These are phyloP conservation scores for Carex cristatella DNA, from an alignment of 176 grass and related monocot genomes.

Conservation along the genomic window DNA sequence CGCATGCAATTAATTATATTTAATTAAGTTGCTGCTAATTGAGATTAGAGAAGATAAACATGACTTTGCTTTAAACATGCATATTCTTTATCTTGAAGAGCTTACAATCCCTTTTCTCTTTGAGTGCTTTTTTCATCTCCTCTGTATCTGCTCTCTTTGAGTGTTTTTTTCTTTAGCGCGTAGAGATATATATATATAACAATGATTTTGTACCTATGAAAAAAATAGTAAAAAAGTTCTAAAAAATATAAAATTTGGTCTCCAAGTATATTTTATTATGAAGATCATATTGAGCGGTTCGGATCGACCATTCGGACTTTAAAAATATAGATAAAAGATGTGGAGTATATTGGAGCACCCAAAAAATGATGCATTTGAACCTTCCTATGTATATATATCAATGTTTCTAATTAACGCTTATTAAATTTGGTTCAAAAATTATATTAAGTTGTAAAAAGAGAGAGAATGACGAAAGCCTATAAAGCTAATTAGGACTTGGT, in stretches of 20 bases:
- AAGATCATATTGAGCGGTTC: no score
- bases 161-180: background rate
- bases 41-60: conserved; percentile 4
- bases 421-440: background rate
- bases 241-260: no score
- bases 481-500: background rate
- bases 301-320: no score
- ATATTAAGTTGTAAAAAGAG: background rate
- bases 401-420: background rate
- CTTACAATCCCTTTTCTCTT: conserved; percentile 19
- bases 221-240: no score
- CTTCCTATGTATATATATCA: background rate
- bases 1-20: conserved; percentile 1
- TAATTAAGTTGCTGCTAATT: background rate
- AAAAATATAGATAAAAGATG: no score
- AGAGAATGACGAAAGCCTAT: background rate
- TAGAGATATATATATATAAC: background rate
- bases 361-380: no score
- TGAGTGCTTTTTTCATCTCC: conserved; percentile 4
- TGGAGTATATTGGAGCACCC: no score
- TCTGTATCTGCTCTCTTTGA: background rate
- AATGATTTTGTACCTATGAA: no score
- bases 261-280: no score
- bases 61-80: conserved; percentile 7
- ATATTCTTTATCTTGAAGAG: conserved; percentile 24